Evolutionary conservation across 2,329 filamentous ascomycete species (phyloP), one percentile per base, ranked within the genome.

Genomic region (Pseudocercospora vitis): DNA sequence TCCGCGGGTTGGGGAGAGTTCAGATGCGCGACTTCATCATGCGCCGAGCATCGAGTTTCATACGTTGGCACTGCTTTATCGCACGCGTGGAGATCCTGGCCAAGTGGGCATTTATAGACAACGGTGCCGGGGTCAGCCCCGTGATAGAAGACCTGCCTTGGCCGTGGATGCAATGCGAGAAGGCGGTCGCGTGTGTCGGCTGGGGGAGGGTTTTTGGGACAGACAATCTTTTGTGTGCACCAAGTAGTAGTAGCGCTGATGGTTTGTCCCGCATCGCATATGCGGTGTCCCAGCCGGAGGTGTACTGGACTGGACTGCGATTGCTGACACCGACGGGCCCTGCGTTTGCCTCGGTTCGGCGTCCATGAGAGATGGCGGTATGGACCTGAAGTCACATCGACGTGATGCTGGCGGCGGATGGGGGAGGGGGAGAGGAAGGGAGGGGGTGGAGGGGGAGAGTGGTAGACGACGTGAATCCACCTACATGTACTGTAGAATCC

Each of bases 191-290:
- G n/a, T n/a, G n/a, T n/a, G n/a, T n/a, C n/a, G n/a, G n/a, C n/a
- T n/a, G n/a, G n/a, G n/a, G n/a, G n/a, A n/a, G n/a, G n/a, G n/a
- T n/a, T n/a, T n/a, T n/a, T n/a, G n/a, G n/a, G n/a, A n/a, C n/a
- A 39, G 35, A 39, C 35, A 39, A 39, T 39, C 14, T 14, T 39
- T 39, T 39, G 35, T 39, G 21, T 39, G 35, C 35, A 39, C n/a
- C 14, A 39, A 14, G 35, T 39, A 39, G 35, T 39, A 18, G 16
- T 39, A 39, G 21, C n/a, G n/a, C n/a, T n/a, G n/a, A n/a, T n/a
- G n/a, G n/a, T n/a, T n/a, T n/a, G n/a, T 39, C 21, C 35, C 35
- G 35, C n/a, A 40, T 12, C 23, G 35, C 35, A 40, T 40, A 40
- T 40, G 35, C 18, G 16, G 35, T 40, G 35, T 40, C 32, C 32